Conservation (phyloP, 2,329 filamentous ascomycete genomes). For the Microsporum canis region DNA sequence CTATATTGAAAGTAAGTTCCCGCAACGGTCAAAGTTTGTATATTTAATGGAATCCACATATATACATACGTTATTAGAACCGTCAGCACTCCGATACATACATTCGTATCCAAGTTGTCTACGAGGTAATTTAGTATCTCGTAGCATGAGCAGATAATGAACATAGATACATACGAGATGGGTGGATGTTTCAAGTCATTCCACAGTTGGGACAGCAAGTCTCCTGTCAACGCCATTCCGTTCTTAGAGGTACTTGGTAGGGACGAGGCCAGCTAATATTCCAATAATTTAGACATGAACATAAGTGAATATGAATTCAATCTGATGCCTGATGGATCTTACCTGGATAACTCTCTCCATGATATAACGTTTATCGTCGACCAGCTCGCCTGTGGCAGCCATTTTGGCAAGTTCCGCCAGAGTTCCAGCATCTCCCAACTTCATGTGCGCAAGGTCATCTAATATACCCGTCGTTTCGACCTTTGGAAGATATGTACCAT, state of each 20-base stretch:
- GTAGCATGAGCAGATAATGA: not conserved
- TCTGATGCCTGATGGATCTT: not conserved
- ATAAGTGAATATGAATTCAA: slow-evolving; percentile 2
- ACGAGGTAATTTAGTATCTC: slow-evolving; percentile 25
- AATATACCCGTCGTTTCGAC: slow-evolving; percentile 25
- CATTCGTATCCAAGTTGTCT: slow-evolving; percentile 23
- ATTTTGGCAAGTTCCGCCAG: slow-evolving; percentile 32
- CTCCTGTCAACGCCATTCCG: slow-evolving; percentile 17
- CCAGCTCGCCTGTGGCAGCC: slow-evolving; percentile 39
- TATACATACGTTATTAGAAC: slow-evolving; percentile 15
- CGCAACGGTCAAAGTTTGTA: not conserved
- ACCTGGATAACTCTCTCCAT: slow-evolving; percentile 48
- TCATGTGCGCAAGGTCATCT: slow-evolving; percentile 39
- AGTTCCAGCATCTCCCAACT: slow-evolving; percentile 35
- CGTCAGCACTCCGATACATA: slow-evolving; percentile 26
- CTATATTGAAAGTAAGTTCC: slow-evolving; percentile 7
- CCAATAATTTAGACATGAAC: slow-evolving; percentile 30
- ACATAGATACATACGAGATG: slow-evolving; percentile 16
- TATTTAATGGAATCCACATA: not conserved
- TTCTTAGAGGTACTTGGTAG: slow-evolving; percentile 18
- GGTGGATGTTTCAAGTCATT: slow-evolving; percentile 26
- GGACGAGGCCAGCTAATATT: slow-evolving; percentile 20
- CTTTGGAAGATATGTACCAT: slow-evolving; percentile 18
- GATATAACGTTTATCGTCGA: slow-evolving; percentile 51
- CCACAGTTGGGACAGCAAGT: slow-evolving; percentile 23